Evolutionary conservation across 495 filamentous ascomycete species (phyloP), one percentile per base, ranked within the genome.

Genomic region (Schizothecium vesticola): DNA sequence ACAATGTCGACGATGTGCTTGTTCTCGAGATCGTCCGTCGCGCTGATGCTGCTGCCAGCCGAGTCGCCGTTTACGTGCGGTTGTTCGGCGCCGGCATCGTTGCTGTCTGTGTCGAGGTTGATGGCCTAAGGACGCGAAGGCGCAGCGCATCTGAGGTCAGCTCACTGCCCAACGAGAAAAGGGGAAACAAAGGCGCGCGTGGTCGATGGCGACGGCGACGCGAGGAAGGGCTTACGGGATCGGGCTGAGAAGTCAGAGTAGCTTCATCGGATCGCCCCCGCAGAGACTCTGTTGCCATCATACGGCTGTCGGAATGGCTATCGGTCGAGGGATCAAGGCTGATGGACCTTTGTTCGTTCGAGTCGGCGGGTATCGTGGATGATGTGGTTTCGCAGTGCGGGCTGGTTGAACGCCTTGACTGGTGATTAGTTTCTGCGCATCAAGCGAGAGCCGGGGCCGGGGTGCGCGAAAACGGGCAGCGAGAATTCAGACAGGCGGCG

Each of bases 281-380:
- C 72, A 79, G 80, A 80, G 80, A 83, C 81, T 84, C 84, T 78
- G 84, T 83, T 78, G 85, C 85, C 85, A 87, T 87, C 82, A 85
- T 87, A 80, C 81, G 79, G 73, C 79, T 73, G 62, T 71, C 66
- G 66, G 36, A 69, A 65, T 71, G 61, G 69, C 63, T 66, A 70
- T 58, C 51, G 43, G 24, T 73, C 70, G 62, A 70, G 61, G 67
- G 61, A 69, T 68, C 62, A 72, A 61, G 33, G 36, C 16, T 28
- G 61, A 43, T 65, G 67, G 67, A 63, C 69, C 63, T 64, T 67
- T 57, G 64, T 67, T 71, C 61, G 61, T 65, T 58, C 70, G 57
- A 31, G 65, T 71, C 70, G 73, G 57, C 68, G 68, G 63, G 67
- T 69, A 59, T 72, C 59, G 65, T 55, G 58, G 60, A 33, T 28